Base-by-base conservation (phyloP, 2,329 filamentous ascomycete species). In the Zasmidium angulare region DNA sequence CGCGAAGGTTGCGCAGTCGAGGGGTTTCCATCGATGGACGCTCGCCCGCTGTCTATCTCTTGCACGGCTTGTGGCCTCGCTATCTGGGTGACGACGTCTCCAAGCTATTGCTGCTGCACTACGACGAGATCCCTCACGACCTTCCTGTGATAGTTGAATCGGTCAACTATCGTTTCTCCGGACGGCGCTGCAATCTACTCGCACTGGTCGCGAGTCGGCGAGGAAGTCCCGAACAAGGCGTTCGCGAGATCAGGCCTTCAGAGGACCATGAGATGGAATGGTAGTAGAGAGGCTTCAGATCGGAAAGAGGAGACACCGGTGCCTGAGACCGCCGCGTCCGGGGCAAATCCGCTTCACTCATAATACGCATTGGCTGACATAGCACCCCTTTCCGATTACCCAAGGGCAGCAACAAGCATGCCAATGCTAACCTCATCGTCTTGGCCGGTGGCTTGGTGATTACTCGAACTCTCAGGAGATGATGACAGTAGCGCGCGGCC, bases 101-200 rank as follows among this genome's bases (percentile, higher is more conserved):
- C 43, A 29, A 55, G 31, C 46, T 63, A 20, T 53, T 65, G 29
- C 46, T 59, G 31, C 24, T 48, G 19, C 51, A 65, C 49, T 65
- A 55, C n/a, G 58, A 65, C 14, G 53, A 63, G 7, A 51, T 65
- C 19, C 63, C 60, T 2, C 47, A 29, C 12, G 63, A 62, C 26
- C 51, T 65, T 31, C 63, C 60, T 2, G 31, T 52, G 17, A 51
- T 48, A 2, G 43, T 65, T 1, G 53, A 60, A 36, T 50, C 58
- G 7, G 50, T 65, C 40, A 63, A 65, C 31, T 59, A 58, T 55
- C 57, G 60, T 2, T 60, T 62, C 26, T 29, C 26, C 10, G 49
- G 50, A 11, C 36, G 55, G 7, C 26, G 50, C 12, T 58, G 55
- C 26, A 58, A 58, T 40, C 3, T 58, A 26, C 36, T 58, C 12